Percentiles rank a stretch among this genome's conserved stretches.
phyloP scores from a whole-genome alignment of 1,284 basidiomycete species.

The Mycosarcoma mackinlayi region DNA sequence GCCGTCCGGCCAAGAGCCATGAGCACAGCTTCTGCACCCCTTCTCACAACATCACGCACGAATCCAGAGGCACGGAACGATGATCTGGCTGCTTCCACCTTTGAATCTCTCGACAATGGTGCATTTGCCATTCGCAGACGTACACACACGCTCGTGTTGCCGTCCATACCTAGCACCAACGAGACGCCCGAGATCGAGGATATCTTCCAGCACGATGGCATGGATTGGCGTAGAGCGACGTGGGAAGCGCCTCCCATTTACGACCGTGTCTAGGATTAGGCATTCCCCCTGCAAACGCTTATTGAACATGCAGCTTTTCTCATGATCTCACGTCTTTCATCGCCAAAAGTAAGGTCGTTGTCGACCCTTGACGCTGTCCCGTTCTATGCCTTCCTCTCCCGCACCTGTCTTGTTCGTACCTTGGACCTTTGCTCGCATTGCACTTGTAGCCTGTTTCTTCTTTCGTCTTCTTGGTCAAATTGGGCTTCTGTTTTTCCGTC shows the following conservation, averaged over 20 bases:
- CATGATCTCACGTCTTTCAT: neutral
- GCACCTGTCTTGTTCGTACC: neutral
- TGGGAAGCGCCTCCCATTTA: conserved; percentile 52
- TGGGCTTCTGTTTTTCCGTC: neutral
- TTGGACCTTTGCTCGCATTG: neutral
- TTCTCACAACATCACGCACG: conserved; percentile 5
- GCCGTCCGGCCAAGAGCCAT: conserved; percentile 11
- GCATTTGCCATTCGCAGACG: conserved; percentile 33
- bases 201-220: conserved; percentile 46
- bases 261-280: conserved; percentile 2
- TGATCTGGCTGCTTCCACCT: conserved; percentile 21
- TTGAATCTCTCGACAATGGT: conserved; percentile 23
- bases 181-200: conserved; percentile 43
- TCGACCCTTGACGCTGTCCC: too few species aligned
- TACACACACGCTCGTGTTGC: conserved; percentile 20
- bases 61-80: conserved; percentile 25
- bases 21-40: conserved; percentile 22
- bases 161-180: conserved; percentile 20
- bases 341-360: neutral
- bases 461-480: neutral
- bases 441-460: conserved; percentile 1
- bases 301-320: conserved; percentile 1
- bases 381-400: neutral
- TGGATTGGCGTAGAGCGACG: conserved; percentile 47
- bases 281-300: too few species aligned